phyloP scores from a whole-genome alignment of 2,329 filamentous ascomycete genomes.

The Clonostachys rosea region DNA sequence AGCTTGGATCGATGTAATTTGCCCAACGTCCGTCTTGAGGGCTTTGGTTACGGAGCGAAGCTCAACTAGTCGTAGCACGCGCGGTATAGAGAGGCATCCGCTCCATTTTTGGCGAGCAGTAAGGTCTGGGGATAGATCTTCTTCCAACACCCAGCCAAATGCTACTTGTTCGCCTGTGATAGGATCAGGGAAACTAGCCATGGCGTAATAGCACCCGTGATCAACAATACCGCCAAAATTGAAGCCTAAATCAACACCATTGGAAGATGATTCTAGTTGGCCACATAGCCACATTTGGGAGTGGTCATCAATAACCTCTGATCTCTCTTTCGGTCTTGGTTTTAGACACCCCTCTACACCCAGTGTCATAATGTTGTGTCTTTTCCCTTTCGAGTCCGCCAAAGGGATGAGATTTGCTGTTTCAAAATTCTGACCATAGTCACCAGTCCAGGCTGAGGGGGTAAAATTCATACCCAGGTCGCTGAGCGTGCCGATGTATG shows the following conservation, averaged over 20 bases:
- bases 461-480: slow-evolving; percentile 29
- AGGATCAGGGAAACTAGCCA: slow-evolving; percentile 41
- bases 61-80: slow-evolving; percentile 33
- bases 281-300: slow-evolving; percentile 15
- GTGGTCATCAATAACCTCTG: slow-evolving; percentile 27
- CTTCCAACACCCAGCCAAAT: slow-evolving; percentile 46
- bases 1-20: slow-evolving; percentile 34
- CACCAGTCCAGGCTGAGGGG: slow-evolving; percentile 36
- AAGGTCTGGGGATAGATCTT: slow-evolving; percentile 35
- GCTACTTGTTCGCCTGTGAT: slow-evolving; percentile 29
- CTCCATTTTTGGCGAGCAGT: slow-evolving; percentile 42
- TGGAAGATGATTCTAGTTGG: slow-evolving; percentile 4
- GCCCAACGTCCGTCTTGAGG: slow-evolving; percentile 22
- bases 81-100: slow-evolving; percentile 38
- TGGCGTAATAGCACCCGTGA: slow-evolving; percentile 41
- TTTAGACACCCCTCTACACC: background rate
- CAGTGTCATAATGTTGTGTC: slow-evolving; percentile 30
- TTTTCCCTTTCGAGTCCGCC: slow-evolving; percentile 12
- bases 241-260: slow-evolving; percentile 18
- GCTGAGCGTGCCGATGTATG: slow-evolving; percentile 34
- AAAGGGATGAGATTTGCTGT: slow-evolving; percentile 39
- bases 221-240: slow-evolving; percentile 39
- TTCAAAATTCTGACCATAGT: slow-evolving; percentile 47
- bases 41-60: slow-evolving; percentile 26
- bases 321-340: slow-evolving; percentile 28